Base-by-base conservation (phyloP, 768 basidiomycete species). In the Piloderma croceum region DNA sequence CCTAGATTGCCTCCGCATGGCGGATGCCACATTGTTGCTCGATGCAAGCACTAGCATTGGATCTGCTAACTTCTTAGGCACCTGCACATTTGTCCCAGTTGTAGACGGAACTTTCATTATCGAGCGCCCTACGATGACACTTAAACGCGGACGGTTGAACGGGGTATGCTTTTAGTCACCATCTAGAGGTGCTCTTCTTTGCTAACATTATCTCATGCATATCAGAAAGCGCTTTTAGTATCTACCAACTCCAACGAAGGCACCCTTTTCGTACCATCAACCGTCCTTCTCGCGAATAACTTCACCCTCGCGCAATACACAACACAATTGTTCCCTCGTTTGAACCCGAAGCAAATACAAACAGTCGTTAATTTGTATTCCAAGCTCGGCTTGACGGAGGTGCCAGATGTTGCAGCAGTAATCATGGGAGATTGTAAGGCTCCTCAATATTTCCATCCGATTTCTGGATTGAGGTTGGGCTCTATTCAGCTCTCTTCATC, bases 31-130 rank as follows among this genome's bases (percentile, higher is more conserved):
- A 7, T 41, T 42, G 3, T 58, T 77, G 3, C 54, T 66, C 41
- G 42, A 41, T 6, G 57, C 53, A 5, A 74, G 73, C 40, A 18
- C 36, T 4, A 36, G 62, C 7, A 46, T 73, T 12, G 54, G 53
- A 4, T 10, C 3, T 0, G 53, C 52, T 21, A 63, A 47, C 5
- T 68, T 73, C 51, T 69, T 46, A 38, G 69, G 67, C 1, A 66
- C 64, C 2, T 68, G 56, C 24, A 45, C 53, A 5, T 70, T 69
- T 27, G 58, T 62, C 7, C 73, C 73, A 0, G 71, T 76, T 17
- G 62, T 76, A 3, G 74, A 75, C 47, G 74, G 70, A 2, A 59
- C 51, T 1, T 69, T 73, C 43, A 71, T 75, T 24, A 53, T 60
- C 1, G 64, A 69, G 32, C 54, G 69, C 13, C 70, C 73, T 5